Percentiles rank a stretch among this genome's conserved stretches.
Evolutionary conservation across 2,329 filamentous ascomycete genomes (phyloP).

Genomic region (Fusarium avenaceum): DNA sequence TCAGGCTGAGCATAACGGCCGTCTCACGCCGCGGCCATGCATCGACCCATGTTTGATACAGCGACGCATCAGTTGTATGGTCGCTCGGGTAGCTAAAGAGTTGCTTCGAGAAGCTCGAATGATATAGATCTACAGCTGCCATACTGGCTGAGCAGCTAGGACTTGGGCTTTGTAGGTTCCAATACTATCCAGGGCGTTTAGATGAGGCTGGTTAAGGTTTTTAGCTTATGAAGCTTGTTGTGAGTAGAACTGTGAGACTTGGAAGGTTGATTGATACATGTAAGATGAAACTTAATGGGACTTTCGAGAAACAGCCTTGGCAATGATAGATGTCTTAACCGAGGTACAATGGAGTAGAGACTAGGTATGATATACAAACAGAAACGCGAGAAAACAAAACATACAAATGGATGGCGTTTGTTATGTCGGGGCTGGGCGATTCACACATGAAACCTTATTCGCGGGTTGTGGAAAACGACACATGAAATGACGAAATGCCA

Average conservation of each 20-base stretch:
- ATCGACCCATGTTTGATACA: slow-evolving; percentile 9
- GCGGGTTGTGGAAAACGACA: slow-evolving; percentile 12
- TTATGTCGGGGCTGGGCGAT: slow-evolving; percentile 22
- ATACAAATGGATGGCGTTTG: slow-evolving; percentile 26
- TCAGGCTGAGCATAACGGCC: slow-evolving; percentile 40
- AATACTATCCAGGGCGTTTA: not conserved
- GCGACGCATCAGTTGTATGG: not conserved
- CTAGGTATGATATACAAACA: not conserved
- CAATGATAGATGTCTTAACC: not conserved
- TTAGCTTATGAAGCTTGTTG: slow-evolving; percentile 16
- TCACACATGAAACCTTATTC: slow-evolving; percentile 33
- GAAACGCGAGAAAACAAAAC: slow-evolving; percentile 13
- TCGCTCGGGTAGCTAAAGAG: slow-evolving; percentile 5
- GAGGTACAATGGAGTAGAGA: slow-evolving; percentile 7
- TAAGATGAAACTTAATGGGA: not conserved
- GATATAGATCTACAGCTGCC: slow-evolving; percentile 32
- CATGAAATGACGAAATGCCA: slow-evolving; percentile 11
- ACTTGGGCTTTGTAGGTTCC: not conserved
- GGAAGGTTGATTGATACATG: not conserved
- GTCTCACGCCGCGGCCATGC: slow-evolving; percentile 26
- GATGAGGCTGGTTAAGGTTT: slow-evolving; percentile 5
- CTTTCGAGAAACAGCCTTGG: not conserved
- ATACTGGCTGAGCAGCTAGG: slow-evolving; percentile 19
- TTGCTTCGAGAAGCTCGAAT: slow-evolving; percentile 32
- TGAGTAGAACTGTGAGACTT: not conserved